Evolutionary conservation across 352 stramenopile species (phyloP).

Genomic region (Phytophthora megakarya): DNA sequence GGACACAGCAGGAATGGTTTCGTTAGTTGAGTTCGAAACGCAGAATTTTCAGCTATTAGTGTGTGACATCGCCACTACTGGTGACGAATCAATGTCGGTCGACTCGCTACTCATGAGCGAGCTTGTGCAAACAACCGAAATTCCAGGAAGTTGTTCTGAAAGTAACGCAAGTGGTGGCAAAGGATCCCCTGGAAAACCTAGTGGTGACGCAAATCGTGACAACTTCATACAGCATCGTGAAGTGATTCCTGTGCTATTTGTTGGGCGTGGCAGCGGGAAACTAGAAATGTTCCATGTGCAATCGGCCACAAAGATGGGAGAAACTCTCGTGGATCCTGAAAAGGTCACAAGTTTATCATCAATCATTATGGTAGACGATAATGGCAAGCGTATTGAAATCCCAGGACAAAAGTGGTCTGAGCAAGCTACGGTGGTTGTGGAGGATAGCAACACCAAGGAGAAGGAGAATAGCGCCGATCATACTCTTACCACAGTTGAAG

Average conservation of each 20-base stretch:
- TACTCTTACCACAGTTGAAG: conserved; percentile 50
- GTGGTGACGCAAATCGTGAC: conserved; percentile 9
- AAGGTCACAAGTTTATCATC: conserved; percentile 54
- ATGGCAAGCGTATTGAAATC: conserved; percentile 53
- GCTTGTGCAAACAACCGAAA: conserved; percentile 65
- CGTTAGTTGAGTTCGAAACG: conserved; percentile 53
- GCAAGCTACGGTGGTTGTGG: conserved; percentile 40
- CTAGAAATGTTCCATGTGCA: conserved; percentile 80
- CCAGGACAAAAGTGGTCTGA: conserved; percentile 45
- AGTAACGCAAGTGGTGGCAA: conserved; percentile 17
- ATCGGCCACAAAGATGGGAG: conserved; percentile 67
- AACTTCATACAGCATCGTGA: conserved; percentile 49
- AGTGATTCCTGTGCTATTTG: conserved; percentile 67
- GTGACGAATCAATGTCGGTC: conserved; percentile 56
- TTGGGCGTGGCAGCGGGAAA: conserved; percentile 68
- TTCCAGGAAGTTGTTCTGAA: conserved; percentile 34
- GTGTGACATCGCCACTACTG: conserved; percentile 46
- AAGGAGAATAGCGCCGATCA: conserved; percentile 47
- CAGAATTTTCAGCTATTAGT: conserved; percentile 66
- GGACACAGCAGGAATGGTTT: conserved; percentile 63
- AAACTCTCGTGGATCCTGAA: conserved; percentile 55
- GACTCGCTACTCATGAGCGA: conserved; percentile 71
- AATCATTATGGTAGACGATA: conserved; percentile 63
- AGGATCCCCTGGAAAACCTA: conserved; percentile 13
- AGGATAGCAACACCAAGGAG: conserved; percentile 52